A percentile compares a stretch with the other conserved stretches of the same genome.
phyloP scores from a whole-genome alignment of 106 monocot species.

The Alisma plantagoaquatica region DNA sequence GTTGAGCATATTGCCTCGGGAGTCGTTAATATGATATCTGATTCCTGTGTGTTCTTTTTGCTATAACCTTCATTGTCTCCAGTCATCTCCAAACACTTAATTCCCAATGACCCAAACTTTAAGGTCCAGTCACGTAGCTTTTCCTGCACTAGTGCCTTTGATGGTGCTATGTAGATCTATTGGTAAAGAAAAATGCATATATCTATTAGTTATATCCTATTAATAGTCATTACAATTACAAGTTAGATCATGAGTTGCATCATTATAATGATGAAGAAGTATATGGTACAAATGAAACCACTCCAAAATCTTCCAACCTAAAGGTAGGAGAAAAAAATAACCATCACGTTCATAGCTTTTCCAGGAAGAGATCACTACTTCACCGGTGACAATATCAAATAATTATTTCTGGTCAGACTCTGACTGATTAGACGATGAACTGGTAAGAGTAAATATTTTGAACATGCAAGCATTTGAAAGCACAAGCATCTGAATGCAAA shows the following conservation, averaged over 20 bases:
- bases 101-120: slow-evolving; percentile 62
- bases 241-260: no score
- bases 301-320: neutral
- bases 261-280: neutral
- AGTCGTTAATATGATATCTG: slow-evolving; percentile 88
- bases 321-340: neutral
- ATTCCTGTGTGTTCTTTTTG: slow-evolving; percentile 52
- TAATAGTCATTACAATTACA: no score
- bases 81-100: slow-evolving; percentile 90
- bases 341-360: neutral
- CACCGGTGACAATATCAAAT: no score
- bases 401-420: no score
- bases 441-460: no score
- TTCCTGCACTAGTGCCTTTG: slow-evolving; percentile 95
- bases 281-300: neutral
- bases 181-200: no score
- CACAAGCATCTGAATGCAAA: no score
- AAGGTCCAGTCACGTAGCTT: slow-evolving; percentile 89
- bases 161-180: slow-evolving; percentile 97
- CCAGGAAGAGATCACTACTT: neutral
- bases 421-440: no score
- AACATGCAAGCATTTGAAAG: no score
- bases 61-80: slow-evolving; percentile 77
- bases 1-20: slow-evolving; percentile 59
- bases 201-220: no score